Base-by-base conservation (phyloP, 805 yeast genomes). In the Wickerhamiella siamensis region DNA sequence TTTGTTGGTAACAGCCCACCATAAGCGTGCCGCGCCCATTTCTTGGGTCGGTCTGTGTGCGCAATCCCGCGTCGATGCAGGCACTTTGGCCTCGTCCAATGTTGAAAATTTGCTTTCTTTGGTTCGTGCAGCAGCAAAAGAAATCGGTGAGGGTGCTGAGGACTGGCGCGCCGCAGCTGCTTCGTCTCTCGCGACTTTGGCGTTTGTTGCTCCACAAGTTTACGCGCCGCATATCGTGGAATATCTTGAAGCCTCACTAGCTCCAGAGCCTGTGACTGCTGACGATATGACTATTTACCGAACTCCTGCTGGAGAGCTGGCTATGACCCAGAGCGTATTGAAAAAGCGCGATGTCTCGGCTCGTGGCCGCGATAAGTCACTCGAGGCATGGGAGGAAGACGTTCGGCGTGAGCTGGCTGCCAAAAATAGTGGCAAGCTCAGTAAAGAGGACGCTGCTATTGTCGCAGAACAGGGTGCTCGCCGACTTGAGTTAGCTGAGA, bases 11-110 rank as follows among this genome's bases (percentile, higher is more conserved):
- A 15, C 27, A 22, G 38, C 34, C 34, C 43, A 40, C 16, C 21
- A 37, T 19, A 14, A 24, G 10, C 32, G 18, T 4, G 40, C 40
- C 22, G 38, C 36, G 5, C 36, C 34, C 17, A 18, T 36, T 1
- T 77, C 79, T 1, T 88, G 97, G 97, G 79, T 84, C 27, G 81
- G 81, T 0, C 59, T 84, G 33, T 76, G 76, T 31, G 72, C 78
- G 51, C 64, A 72, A 36, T 70, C 80, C 5, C 54, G 60, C 2
- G 51, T 70, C 24, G 93, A 87, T 55, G 83, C 95, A 2, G 80
- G 80, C 14, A 48, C 51, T 1, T 56, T 83, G 26, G 71, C 79
- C 2, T 27, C 49, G 0, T 42, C 44, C 3, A 31, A 58, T 33
- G 44, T 47, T 43, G 53, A 44, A 46, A 54, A 21, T 41, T 56